Conservation (phyloP, 176 grass and related monocot species). For the Bonia amplexicaulis region DNA sequence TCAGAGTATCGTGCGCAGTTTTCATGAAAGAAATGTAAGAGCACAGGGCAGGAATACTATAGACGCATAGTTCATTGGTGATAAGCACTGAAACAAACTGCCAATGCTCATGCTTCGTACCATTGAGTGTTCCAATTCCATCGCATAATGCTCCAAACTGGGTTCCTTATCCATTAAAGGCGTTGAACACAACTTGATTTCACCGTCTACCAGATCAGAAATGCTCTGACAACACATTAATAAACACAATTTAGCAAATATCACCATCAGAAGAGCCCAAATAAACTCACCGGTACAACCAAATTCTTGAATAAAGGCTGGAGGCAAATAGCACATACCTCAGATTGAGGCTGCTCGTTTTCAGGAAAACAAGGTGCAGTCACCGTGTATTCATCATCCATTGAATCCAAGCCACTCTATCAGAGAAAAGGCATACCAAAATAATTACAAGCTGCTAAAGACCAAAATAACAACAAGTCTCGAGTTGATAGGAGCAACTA, state of each 20-base stretch:
- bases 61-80: background rate
- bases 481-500: background rate
- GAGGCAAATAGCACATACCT: background rate
- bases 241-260: background rate
- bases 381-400: background rate
- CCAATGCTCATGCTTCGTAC: background rate
- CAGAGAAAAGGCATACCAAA: background rate
- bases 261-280: background rate
- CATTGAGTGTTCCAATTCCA: background rate
- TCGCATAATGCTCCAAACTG: background rate
- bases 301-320: background rate
- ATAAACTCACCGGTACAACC: background rate
- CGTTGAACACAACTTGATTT: background rate
- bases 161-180: background rate
- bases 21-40: background rate
- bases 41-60: background rate
- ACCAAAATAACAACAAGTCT: background rate
- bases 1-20: background rate
- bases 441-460: background rate
- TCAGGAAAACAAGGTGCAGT: background rate
- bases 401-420: background rate
- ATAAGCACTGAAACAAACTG: background rate
- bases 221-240: conserved; percentile 11
- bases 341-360: conserved; percentile 2
- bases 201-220: background rate